Conservation (phyloP, 179 eudicot genomes). For the Carnegiea gigantea region DNA sequence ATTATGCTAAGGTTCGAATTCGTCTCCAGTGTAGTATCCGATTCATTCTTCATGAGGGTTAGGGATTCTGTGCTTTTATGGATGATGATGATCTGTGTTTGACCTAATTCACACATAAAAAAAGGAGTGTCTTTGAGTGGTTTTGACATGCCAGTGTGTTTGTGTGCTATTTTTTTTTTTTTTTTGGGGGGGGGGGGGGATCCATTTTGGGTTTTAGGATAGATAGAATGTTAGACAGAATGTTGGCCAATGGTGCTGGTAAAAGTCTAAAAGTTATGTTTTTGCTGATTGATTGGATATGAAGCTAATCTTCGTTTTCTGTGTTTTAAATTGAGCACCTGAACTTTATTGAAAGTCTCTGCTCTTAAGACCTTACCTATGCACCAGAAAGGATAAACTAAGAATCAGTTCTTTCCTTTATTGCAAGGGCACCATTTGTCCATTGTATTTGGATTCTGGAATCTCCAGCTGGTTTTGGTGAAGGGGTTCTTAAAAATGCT, state of each 20-base stretch:
- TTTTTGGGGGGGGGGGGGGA: neutral
- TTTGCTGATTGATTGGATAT: neutral
- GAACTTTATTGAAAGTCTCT: neutral
- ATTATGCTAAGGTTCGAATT: slow-evolving; percentile 39
- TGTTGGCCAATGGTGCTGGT: neutral
- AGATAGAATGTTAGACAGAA: slow-evolving; percentile 4
- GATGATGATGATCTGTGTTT: slow-evolving; percentile 4
- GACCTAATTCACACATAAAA: neutral
- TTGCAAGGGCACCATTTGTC: neutral
- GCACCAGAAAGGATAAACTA: neutral
- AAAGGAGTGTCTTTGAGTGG: neutral
- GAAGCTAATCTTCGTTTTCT: neutral
- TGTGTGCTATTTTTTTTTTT: too few relatives aligned
- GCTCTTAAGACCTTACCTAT: neutral
- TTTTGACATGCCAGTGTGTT: neutral
- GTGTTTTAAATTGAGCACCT: neutral
- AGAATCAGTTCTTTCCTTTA: neutral
- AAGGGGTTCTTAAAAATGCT: neutral
- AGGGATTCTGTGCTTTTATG: neutral
- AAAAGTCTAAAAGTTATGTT: neutral
- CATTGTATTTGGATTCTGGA: neutral
- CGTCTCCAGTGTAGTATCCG: neutral
- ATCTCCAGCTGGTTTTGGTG: neutral
- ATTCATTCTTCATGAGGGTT: neutral
- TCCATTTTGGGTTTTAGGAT: neutral